phyloP scores from a whole-genome alignment of 108 stramenopile genomes.

The Pseudonitzschia pungens region DNA sequence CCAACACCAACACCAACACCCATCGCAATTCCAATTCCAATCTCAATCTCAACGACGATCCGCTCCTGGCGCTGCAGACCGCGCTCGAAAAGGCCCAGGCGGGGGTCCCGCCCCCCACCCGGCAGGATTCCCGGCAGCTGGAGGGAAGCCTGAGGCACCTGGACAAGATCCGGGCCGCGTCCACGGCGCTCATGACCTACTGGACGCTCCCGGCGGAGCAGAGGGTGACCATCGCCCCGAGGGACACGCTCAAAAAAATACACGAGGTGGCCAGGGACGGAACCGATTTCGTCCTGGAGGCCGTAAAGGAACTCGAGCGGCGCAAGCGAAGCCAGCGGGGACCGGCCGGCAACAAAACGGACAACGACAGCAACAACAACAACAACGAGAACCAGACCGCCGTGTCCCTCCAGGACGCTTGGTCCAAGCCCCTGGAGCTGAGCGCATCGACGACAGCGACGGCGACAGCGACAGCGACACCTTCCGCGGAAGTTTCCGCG shows the following conservation, averaged over 20 bases:
- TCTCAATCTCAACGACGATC: background rate
- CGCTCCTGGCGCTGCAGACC: conserved; percentile 21
- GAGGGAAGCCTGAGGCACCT: conserved; percentile 41
- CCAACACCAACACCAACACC: too few species aligned
- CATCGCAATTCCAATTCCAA: too few species aligned
- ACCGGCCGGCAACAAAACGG: conserved; percentile 27
- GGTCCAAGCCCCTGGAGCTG: conserved; percentile 65
- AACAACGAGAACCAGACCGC: conserved; percentile 6
- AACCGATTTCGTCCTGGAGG: conserved; percentile 39
- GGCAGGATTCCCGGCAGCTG: conserved; percentile 29
- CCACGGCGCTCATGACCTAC: conserved; percentile 42
- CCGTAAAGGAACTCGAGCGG: conserved; percentile 19
- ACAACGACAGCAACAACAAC: conserved; percentile 4
- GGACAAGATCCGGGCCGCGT: conserved; percentile 55
- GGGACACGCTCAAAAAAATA: conserved; percentile 28
- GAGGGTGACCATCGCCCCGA: conserved; percentile 33
- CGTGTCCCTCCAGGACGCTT: conserved; percentile 74
- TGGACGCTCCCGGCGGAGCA: conserved; percentile 26
- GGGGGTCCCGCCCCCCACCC: conserved; percentile 47
- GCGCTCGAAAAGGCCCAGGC: conserved; percentile 46
- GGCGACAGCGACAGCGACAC: conserved; percentile 3
- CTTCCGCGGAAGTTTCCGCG: conserved; percentile 11
- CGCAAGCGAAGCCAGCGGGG: conserved; percentile 7
- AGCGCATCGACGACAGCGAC: conserved; percentile 7
- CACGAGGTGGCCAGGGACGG: conserved; percentile 40